Evolutionary conservation across 176 grass and related monocot genomes (phyloP).

Genomic region (Poa annua): DNA sequence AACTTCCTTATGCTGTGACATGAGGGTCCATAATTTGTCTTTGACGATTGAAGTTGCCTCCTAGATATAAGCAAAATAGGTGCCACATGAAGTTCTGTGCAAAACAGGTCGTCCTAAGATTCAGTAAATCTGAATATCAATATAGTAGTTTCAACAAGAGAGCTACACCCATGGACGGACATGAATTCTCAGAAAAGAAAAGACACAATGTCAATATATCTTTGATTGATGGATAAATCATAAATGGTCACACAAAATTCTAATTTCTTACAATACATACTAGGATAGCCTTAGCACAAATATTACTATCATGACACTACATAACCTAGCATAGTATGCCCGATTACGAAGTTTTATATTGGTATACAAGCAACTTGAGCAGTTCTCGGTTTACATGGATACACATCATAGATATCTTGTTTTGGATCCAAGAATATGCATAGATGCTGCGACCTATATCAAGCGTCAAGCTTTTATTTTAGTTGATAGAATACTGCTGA

Average conservation of each 20-base stretch:
- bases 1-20: background rate
- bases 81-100: background rate
- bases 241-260: background rate
- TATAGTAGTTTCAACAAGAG: background rate
- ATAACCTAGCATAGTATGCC: background rate
- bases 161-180: background rate
- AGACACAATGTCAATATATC: background rate
- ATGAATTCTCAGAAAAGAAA: background rate
- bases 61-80: background rate
- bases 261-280: background rate
- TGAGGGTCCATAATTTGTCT: background rate
- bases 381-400: background rate
- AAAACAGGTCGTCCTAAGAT: background rate
- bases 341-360: background rate
- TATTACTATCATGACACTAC: background rate
- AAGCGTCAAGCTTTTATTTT: background rate
- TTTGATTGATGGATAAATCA: background rate
- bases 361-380: background rate
- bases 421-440: background rate
- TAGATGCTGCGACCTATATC: background rate
- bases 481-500: background rate
- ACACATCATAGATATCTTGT: constrained; percentile 7
- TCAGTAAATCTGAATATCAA: background rate
- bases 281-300: constrained; percentile 8
- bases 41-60: background rate